Base-by-base conservation (phyloP, 2,329 filamentous ascomycete species). In the Ophiostoma ips region DNA sequence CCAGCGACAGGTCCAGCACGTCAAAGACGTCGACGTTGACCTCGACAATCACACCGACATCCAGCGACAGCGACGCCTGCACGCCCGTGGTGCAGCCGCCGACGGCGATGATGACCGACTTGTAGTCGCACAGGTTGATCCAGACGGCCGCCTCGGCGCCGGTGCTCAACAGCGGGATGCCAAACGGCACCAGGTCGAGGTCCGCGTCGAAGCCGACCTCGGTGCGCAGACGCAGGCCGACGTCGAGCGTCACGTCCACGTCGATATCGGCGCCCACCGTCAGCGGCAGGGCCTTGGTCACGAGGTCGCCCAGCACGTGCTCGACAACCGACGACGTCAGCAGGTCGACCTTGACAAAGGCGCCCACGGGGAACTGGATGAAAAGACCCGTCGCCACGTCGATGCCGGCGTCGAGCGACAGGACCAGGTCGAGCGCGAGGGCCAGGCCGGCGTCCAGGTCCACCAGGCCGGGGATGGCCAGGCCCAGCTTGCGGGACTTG, bases 111-210 rank as follows among this genome's bases (percentile, higher is more conserved):
- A 61, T 55, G 34, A 56, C 49, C 45, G 55, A 56, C 41, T 59
- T 61, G 59, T 60, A 62, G 56, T 60, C 58, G 55, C 62, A 62
- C 41, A 62, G 58, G 58, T 58, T 58, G 52, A 60, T 47, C 61
- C 59, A 62, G 51, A 62, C 47, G 41, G 57, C 55, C n/a, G 59
- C 55, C 37, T 59, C 59, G 18, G 56, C 56, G 47, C 59, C 60
- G 40, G 58, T 58, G 28, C 53, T 55, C 10, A 62, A 47, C 45
- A 56, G 51, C 13, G 55, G 50, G 24, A 61, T 49, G 45, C 58
- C 60, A 18, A 59, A 38, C 1, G 58, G 50, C 49, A 54, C 57
- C n/a, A 61, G 6, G 13, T 53, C 52, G 35, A 61, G 6, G 13
- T 53, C 52, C 33, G 59, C 57, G 7, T 50, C 46, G 19, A 53